Evolutionary conservation across 2,329 filamentous ascomycete genomes (phyloP).

Genomic region (Ophiostoma sp.): DNA sequence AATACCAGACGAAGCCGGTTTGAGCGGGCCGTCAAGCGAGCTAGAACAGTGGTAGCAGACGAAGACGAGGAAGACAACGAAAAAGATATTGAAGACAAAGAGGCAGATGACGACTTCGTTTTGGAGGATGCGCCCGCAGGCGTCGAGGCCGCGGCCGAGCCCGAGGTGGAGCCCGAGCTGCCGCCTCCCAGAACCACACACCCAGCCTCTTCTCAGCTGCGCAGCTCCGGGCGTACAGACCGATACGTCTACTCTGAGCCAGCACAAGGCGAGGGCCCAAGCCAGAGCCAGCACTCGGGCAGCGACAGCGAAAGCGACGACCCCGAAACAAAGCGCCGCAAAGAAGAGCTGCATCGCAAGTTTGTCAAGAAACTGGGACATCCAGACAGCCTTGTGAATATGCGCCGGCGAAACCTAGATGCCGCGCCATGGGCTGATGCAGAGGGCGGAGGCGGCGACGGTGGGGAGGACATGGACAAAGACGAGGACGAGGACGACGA

Average conservation of each 20-base stretch:
- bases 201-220: not conserved
- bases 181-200: not conserved
- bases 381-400: conserved; percentile 69
- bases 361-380: conserved; percentile 89
- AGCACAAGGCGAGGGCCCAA: not conserved
- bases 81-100: not conserved
- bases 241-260: conserved; percentile 19
- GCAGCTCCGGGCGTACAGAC: conserved; percentile 20
- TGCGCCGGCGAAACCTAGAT: conserved; percentile 56
- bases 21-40: conserved; percentile 42
- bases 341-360: conserved; percentile 68
- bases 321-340: conserved; percentile 38
- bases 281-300: not conserved
- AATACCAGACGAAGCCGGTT: conserved; percentile 27
- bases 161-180: not conserved
- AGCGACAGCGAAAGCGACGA: conserved; percentile 27
- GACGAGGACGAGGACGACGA: conserved; percentile 51
- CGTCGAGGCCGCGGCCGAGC: not conserved
- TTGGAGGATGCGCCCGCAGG: not conserved
- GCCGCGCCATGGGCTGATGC: conserved; percentile 42
- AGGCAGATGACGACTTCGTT: not conserved
- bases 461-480: conserved; percentile 41
- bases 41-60: conserved; percentile 25
- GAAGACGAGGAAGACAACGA: conserved; percentile 4
- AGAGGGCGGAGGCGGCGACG: conserved; percentile 52